Conservation (phyloP, 2,329 filamentous ascomycete genomes). For the Basipetospora chlamydospora region DNA sequence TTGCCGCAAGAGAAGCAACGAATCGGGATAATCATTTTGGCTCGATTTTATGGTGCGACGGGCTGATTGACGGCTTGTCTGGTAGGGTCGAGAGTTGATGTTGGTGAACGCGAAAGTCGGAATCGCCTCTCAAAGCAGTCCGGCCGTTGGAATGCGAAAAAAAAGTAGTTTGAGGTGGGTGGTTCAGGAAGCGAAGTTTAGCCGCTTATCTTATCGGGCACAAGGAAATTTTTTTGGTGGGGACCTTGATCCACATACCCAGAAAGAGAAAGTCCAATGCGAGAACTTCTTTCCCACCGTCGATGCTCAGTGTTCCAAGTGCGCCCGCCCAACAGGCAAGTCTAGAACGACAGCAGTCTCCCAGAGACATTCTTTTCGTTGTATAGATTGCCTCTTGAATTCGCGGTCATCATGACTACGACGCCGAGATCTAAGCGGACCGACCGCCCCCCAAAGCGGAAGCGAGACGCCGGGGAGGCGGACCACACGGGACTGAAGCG, state of each 20-base stretch:
- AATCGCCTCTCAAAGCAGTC: too few species aligned
- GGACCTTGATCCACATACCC: conserved; percentile 9
- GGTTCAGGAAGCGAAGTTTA: conserved; percentile 13
- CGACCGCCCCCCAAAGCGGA: conserved; percentile 30
- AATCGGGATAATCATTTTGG: conserved; percentile 92
- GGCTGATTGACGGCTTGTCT: too few species aligned
- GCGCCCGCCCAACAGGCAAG: too few species aligned
- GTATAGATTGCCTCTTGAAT: neutral
- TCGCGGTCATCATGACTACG: conserved; percentile 19
- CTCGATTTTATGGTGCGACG: too few species aligned
- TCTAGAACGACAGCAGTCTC: conserved; percentile 2
- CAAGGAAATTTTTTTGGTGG: conserved; percentile 24
- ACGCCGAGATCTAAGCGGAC: conserved; percentile 16
- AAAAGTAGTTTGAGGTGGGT: conserved; percentile 6
- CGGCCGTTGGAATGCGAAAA: too few species aligned
- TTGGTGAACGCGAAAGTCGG: too few species aligned
- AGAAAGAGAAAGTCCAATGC: too few species aligned
- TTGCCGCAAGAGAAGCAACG: conserved; percentile 99
- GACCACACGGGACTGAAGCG: conserved; percentile 26
- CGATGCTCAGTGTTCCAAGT: too few species aligned
- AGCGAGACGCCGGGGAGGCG: conserved; percentile 28
- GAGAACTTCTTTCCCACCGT: too few species aligned
- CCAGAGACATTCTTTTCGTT: neutral
- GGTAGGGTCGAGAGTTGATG: too few species aligned
- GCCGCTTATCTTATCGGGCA: conserved; percentile 26